phyloP scores from a whole-genome alignment of 768 basidiomycete species.

The Termitomyces sp. region DNA sequence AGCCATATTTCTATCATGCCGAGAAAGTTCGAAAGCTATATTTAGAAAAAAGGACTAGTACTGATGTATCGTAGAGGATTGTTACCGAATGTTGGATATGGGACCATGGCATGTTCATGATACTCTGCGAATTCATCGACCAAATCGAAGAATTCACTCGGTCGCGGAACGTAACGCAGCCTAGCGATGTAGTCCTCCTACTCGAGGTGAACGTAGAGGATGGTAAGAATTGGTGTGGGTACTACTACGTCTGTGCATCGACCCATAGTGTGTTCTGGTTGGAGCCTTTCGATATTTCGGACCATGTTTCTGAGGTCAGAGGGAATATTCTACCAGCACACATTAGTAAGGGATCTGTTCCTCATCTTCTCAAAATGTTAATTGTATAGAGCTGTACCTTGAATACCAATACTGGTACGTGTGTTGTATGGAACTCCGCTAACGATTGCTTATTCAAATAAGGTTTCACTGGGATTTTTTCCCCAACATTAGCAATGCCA shows the following conservation, averaged over 20 bases:
- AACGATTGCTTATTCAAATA: no score
- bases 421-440: background rate
- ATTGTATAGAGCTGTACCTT: background rate
- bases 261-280: conserved; percentile 3
- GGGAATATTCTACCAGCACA: conserved; percentile 2
- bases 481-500: background rate
- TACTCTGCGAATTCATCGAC: background rate
- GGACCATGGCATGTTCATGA: background rate
- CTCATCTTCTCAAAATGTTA: background rate
- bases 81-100: conserved; percentile 7
- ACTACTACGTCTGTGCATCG: background rate
- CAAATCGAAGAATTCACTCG: background rate
- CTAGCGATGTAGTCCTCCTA: background rate
- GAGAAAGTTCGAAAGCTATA: background rate
- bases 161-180: background rate
- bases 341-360: background rate
- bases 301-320: background rate
- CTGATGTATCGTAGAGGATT: background rate
- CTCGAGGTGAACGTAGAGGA: background rate
- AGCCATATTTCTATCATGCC: conserved; percentile 10
- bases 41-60: background rate
- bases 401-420: conserved; percentile 3
- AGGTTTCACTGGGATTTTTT: conserved; percentile 5
- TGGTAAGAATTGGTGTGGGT: conserved; percentile 1
- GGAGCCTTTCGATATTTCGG: background rate